A percentile compares a stretch with the other conserved stretches of the same genome.
phyloP scores from a whole-genome alignment of 441 rosid species.

The Erodium trifolium region DNA sequence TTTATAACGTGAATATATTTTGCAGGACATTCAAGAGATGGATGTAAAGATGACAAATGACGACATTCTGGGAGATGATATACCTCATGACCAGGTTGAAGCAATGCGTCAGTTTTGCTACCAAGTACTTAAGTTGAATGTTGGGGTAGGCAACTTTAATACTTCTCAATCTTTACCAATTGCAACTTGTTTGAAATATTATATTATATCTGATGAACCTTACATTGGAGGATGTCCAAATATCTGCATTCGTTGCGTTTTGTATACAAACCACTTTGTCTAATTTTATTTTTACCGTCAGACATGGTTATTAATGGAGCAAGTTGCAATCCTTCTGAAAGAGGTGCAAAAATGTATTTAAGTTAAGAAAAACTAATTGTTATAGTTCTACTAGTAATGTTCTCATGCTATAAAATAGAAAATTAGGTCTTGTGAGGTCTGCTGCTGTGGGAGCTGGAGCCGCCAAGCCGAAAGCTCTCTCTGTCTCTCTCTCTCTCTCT shows the following conservation, averaged over 20 bases:
- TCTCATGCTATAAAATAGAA: too few relatives aligned
- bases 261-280: background rate
- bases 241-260: background rate
- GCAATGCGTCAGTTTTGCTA: constrained; percentile 59
- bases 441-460: too few relatives aligned
- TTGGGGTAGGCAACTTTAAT: constrained; percentile 43
- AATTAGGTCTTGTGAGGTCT: too few relatives aligned
- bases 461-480: too few relatives aligned
- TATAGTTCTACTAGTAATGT: too few relatives aligned
- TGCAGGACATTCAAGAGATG: constrained; percentile 55
- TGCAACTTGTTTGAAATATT: constrained; percentile 1
- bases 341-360: background rate
- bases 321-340: background rate
- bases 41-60: constrained; percentile 76
- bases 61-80: constrained; percentile 92
- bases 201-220: background rate
- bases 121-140: constrained; percentile 54
- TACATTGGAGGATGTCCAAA: background rate
- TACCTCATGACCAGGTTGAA: constrained; percentile 72
- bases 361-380: background rate
- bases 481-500: too few relatives aligned
- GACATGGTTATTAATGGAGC: background rate
- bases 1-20: constrained; percentile 4
- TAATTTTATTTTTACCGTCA: background rate
- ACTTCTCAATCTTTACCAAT: constrained; percentile 12